Evolutionary conservation across 1,284 basidiomycete species (phyloP), one percentile per base, ranked within the genome.

Genomic region (Ceratorhiza oryzae-sativae): DNA sequence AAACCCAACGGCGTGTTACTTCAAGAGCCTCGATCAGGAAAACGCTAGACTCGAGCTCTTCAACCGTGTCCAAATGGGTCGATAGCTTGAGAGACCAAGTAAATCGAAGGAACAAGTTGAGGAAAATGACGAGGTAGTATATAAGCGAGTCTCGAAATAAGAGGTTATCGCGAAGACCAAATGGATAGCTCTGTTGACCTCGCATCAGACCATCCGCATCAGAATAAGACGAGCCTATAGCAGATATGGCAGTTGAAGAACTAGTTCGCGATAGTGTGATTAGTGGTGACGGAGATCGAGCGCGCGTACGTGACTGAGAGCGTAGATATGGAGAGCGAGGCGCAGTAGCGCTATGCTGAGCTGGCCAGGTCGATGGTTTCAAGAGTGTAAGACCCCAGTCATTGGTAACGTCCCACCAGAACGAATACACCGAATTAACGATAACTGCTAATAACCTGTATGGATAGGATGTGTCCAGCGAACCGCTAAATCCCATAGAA

Each of bases 391-490:
- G 84, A 0, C 97, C 97, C 97, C 97, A 99, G 80, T 99, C 97
- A 79, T 98, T 94, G 55, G 93, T 95, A 39, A 99, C 87, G 80
- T 99, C 97, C 97, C 97, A 99, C 93, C 95, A 99, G 80, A 97
- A 98, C 5, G 95, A 97, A 81, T 94, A 99, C 53, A 94, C 80
- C 1, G 95, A 97, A 80, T 99, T 99, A 76, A 97, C 80, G 15
- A 87, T 85, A 30, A 95, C 95, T 12, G 91, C 87, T 27, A 96
- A 80, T 15, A 98, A 80, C 97, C 95, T 95, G 71, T 63, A 71
- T 9, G 18, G 61, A 15, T 65, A 59, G 0, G 71, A 46, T 65
- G n/a, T 32, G 3, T 46, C 27, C 9, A 41, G n/a, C 46, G n/a
- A 15, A 39, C 15, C n/a, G 34, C 34, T 6, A 34, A 55, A 2